Percentiles rank a stretch among this genome's conserved stretches.
Evolutionary conservation across 2,329 filamentous ascomycete species (phyloP).

Genomic region (Penicillium brasilianum): DNA sequence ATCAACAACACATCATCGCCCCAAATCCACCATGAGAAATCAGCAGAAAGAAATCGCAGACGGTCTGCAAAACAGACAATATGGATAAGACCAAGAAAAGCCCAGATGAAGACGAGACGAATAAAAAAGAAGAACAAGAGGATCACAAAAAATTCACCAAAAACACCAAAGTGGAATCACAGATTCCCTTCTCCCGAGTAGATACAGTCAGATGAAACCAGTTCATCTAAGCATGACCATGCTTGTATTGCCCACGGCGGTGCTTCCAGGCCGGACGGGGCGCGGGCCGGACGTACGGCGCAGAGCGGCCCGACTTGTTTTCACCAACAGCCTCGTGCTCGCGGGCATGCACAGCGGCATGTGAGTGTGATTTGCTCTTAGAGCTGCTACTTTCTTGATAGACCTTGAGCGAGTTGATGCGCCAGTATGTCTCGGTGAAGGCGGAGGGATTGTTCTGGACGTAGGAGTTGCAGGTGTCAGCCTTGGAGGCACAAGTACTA

Average conservation of each 20-base stretch:
- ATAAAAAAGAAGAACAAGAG: neutral
- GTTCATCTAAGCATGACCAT: constrained; percentile 14
- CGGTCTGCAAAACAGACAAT: neutral
- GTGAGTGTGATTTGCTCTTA: constrained; percentile 13
- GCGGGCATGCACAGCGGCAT: constrained; percentile 13
- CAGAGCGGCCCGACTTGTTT: constrained; percentile 4
- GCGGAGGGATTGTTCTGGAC: constrained; percentile 72
- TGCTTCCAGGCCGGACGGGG: constrained; percentile 19
- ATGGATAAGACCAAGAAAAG: constrained; percentile 2
- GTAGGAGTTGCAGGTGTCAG: constrained; percentile 70
- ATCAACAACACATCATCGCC: neutral
- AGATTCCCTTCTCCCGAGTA: constrained; percentile 8
- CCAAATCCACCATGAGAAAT: neutral
- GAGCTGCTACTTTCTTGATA: constrained; percentile 50
- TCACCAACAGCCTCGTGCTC: constrained; percentile 5
- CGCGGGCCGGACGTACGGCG: constrained; percentile 11
- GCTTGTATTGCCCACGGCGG: constrained; percentile 20
- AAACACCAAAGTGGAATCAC: constrained; percentile 9
- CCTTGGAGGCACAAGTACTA: constrained; percentile 65
- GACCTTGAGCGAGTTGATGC: constrained; percentile 72
- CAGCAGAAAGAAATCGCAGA: constrained; percentile 3
- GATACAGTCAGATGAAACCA: neutral
- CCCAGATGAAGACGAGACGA: constrained; percentile 12
- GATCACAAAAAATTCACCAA: neutral
- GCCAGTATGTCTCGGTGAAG: constrained; percentile 77